A percentile compares a stretch with the other conserved stretches of the same genome.
phyloP scores from a whole-genome alignment of 2,329 filamentous ascomycete species.

The Fusarium brachygibbosum region DNA sequence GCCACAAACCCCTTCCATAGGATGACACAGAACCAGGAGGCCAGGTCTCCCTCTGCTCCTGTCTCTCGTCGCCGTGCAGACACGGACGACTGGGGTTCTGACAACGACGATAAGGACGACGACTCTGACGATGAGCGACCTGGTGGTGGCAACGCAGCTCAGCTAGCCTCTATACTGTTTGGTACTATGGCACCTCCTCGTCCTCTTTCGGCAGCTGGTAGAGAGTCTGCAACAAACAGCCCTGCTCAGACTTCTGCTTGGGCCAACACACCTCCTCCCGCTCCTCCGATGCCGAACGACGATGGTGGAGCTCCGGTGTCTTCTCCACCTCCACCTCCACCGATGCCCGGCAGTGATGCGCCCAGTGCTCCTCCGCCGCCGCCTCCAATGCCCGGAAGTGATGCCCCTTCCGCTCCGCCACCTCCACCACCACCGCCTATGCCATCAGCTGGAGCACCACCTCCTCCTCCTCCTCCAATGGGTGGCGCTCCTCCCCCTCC shows the following conservation, averaged over 20 bases:
- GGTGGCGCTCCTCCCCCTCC: constrained; percentile 54
- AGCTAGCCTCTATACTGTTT: constrained; percentile 94
- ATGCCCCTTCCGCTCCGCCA: constrained; percentile 57
- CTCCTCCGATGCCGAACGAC: constrained; percentile 52
- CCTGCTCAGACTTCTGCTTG: constrained; percentile 58
- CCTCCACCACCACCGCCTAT: constrained; percentile 60
- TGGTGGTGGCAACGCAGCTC: constrained; percentile 86
- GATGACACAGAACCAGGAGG: constrained; percentile 78
- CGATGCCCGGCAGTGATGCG: constrained; percentile 44
- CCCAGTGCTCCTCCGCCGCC: constrained; percentile 51
- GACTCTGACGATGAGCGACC: constrained; percentile 76
- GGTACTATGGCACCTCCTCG: constrained; percentile 96
- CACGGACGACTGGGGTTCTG: constrained; percentile 86
- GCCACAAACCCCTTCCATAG: constrained; percentile 96
- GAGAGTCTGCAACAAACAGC: constrained; percentile 66
- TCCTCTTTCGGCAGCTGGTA: constrained; percentile 85
- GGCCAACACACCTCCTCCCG: constrained; percentile 57
- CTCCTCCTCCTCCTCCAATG: constrained; percentile 59
- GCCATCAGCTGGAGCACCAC: constrained; percentile 55
- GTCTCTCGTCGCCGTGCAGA: constrained; percentile 67
- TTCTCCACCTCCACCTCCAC: constrained; percentile 47
- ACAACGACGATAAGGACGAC: constrained; percentile 70
- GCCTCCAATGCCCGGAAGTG: constrained; percentile 56
- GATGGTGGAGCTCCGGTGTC: constrained; percentile 48
- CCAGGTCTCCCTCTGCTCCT: constrained; percentile 62